Evolutionary conservation across 805 yeast genomes (phyloP), one percentile per base, ranked within the genome.

Genomic region (Metschnikowia colocasiae): DNA sequence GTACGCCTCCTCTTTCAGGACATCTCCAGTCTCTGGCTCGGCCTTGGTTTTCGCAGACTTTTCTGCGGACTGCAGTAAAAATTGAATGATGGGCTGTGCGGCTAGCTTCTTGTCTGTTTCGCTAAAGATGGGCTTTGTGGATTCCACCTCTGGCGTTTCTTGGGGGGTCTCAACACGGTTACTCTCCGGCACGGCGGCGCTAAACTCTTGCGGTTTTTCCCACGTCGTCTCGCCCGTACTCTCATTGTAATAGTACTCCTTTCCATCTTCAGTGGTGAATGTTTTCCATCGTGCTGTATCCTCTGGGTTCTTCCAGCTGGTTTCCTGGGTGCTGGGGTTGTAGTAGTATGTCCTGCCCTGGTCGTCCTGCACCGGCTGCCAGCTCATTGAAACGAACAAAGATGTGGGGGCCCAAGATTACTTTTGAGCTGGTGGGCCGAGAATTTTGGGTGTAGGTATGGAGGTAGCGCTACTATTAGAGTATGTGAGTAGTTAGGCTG

Each of bases 231-330:
- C 81, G 5, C 80, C 76, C 0, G 92, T 79, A 23, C 64, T 64
- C 12, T 73, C 68, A 59, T 86, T 85, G 64, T 83, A 83, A 69
- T 86, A 90, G 63, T 89, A 89, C 16, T 72, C 69, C 44, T 68
- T 68, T 2, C 91, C 78, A 9, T 73, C 90, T 15, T 78, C 79
- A 1, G 83, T 74, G 18, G 68, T 67, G 32, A 67, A 71, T 15
- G 82, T 71, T 22, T 79, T 75, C 65, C 74, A 72, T 15, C 22
- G 30, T 16, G 9, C 27, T 33, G 49, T 46, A 13, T 39, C 43
- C 15, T 65, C 77, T 0, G 97, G 97, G 53, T 81, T 80, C 22
- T 85, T 87, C 96, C 97, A 89, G 43, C 83, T 80, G 0, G 96
- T 81, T 53, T 81, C 80, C 41, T 80, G 77, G 0, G 92, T 84